Conservation (phyloP, 2,329 filamentous ascomycete species). For the Allantophomopsis cytisporea region DNA sequence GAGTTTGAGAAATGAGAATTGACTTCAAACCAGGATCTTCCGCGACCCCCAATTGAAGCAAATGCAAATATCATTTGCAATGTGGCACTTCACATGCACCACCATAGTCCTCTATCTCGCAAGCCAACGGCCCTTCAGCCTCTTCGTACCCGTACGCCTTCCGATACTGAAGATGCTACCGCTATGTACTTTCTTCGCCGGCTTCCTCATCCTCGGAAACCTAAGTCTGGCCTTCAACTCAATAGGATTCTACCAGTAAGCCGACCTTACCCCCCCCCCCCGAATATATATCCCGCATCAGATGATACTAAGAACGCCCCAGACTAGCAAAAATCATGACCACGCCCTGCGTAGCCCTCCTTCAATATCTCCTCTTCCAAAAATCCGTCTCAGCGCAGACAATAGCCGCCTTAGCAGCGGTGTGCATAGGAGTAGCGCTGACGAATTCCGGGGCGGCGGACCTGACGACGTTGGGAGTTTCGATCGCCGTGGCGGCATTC, state of each 20-base stretch:
- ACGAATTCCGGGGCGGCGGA: slow-evolving; percentile 26
- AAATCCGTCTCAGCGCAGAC: slow-evolving; percentile 26
- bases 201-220: slow-evolving; percentile 30
- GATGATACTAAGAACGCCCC: not conserved
- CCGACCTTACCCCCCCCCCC: not conserved
- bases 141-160: slow-evolving; percentile 27
- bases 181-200: slow-evolving; percentile 29
- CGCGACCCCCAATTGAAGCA: slow-evolving; percentile 26
- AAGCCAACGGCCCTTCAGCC: slow-evolving; percentile 24
- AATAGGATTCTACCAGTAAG: slow-evolving; percentile 29
- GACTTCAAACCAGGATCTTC: slow-evolving; percentile 21
- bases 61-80: slow-evolving; percentile 30
- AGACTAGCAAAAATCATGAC: slow-evolving; percentile 32
- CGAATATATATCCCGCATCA: not conserved
- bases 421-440: slow-evolving; percentile 27
- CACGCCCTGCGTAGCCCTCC: slow-evolving; percentile 28
- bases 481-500: slow-evolving; percentile 27
- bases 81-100: slow-evolving; percentile 31
- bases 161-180: slow-evolving; percentile 28
- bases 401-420: slow-evolving; percentile 23
- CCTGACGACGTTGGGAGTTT: slow-evolving; percentile 23
- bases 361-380: slow-evolving; percentile 27
- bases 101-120: slow-evolving; percentile 26
- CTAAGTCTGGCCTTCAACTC: slow-evolving; percentile 29
- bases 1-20: too few relatives aligned